phyloP scores from a whole-genome alignment of 2,329 filamentous ascomycete species.

The Botrytis fabae region DNA sequence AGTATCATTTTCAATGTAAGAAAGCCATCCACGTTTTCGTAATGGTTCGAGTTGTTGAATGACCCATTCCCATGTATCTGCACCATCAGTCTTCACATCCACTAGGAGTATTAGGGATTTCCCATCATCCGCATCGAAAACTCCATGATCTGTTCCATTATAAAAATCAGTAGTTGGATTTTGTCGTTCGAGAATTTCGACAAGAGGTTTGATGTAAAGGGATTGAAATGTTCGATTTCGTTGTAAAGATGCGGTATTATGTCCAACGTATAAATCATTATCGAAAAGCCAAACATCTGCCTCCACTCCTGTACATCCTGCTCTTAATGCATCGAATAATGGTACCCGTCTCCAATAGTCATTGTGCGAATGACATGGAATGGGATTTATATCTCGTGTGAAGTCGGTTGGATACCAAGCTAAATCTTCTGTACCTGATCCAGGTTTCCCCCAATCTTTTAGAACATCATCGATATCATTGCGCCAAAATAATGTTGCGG shows the following conservation, averaged over 20 bases:
- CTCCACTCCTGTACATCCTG: constrained; percentile 64
- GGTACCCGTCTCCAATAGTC: constrained; percentile 68
- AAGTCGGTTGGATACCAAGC: constrained; percentile 53
- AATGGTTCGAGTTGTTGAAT: constrained; percentile 58
- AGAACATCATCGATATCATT: constrained; percentile 39
- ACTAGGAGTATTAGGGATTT: constrained; percentile 64
- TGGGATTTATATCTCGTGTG: constrained; percentile 53
- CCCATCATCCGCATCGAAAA: constrained; percentile 55
- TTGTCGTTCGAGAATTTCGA: constrained; percentile 55
- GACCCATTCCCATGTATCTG: constrained; percentile 54
- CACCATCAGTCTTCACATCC: constrained; percentile 64
- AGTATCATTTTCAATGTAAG: constrained; percentile 51
- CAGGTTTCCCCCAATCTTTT: constrained; percentile 43
- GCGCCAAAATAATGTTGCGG: constrained; percentile 39
- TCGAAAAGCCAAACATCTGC: constrained; percentile 67
- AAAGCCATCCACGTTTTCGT: constrained; percentile 58
- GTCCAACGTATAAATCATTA: constrained; percentile 62
- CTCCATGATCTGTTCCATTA: constrained; percentile 50
- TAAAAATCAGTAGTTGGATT: constrained; percentile 52
- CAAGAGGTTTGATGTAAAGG: constrained; percentile 65
- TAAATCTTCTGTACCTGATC: constrained; percentile 44
- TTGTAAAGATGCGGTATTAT: constrained; percentile 56
- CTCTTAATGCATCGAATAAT: constrained; percentile 60
- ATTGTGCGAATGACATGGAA: constrained; percentile 67
- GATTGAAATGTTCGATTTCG: constrained; percentile 57